Percentiles rank a stretch among this genome's conserved stretches.
These are phyloP conservation scores for Tylopilus orsonianus DNA, from an alignment of 1,284 basidiomycete genomes.

Conservation along the genomic window DNA sequence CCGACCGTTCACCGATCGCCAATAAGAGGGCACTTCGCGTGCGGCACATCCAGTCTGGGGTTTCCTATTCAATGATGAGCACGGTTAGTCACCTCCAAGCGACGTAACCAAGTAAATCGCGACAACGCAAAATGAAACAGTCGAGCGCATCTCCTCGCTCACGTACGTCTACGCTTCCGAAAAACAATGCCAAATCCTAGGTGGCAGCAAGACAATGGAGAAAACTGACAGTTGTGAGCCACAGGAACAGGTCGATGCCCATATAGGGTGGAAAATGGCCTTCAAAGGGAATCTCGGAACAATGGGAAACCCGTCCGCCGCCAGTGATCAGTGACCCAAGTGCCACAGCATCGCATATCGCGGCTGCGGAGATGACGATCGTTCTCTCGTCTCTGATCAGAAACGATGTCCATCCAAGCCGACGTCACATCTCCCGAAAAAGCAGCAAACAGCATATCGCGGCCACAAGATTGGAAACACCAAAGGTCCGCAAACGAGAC, in stretches of 20 bases:
- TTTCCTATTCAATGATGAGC: conserved; percentile 17
- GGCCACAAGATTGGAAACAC: neutral
- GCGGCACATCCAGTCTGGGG: conserved; percentile 28
- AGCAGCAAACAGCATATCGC: conserved; percentile 1
- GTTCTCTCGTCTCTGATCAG: conserved; percentile 4
- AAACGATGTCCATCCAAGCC: neutral
- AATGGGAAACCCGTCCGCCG: conserved; percentile 8
- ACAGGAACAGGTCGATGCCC: conserved; percentile 9
- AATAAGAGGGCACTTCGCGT: conserved; percentile 41
- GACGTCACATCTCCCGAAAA: neutral
- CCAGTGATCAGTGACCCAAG: conserved; percentile 2
- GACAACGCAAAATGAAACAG: conserved; percentile 10
- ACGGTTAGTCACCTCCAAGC: conserved; percentile 11
- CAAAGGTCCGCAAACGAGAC: neutral
- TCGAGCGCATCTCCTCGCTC: conserved; percentile 6
- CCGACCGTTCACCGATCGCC: conserved; percentile 41
- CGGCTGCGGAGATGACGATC: conserved; percentile 15
- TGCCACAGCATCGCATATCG: conserved; percentile 11
- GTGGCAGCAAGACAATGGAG: conserved; percentile 19
- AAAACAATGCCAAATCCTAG: conserved; percentile 16
- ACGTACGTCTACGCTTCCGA: conserved; percentile 10
- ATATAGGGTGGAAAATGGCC: conserved; percentile 28
- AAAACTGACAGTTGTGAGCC: neutral
- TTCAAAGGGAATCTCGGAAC: conserved; percentile 4
- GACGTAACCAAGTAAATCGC: conserved; percentile 3